Conservation (phyloP, 2,329 filamentous ascomycete species). For the Xylariales sp. region DNA sequence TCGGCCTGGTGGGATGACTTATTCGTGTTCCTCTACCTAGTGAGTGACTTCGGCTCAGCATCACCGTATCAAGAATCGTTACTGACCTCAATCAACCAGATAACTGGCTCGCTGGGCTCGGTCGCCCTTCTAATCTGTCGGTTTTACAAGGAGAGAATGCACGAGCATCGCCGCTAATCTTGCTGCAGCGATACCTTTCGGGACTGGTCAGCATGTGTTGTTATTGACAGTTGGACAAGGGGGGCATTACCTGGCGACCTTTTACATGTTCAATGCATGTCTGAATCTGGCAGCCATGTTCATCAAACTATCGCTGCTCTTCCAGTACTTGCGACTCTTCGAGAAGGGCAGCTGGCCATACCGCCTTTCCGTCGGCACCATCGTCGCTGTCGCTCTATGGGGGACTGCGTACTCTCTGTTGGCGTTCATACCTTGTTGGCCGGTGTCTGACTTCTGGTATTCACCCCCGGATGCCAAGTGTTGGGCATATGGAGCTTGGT, state of each 20-base stretch:
- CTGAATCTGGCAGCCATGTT: slow-evolving; percentile 22
- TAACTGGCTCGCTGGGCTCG: slow-evolving; percentile 22
- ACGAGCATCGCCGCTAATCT: not conserved
- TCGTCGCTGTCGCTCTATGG: slow-evolving; percentile 23
- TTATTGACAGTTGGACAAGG: slow-evolving; percentile 7
- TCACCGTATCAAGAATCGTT: no score
- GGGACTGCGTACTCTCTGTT: slow-evolving; percentile 24
- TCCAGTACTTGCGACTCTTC: slow-evolving; percentile 34
- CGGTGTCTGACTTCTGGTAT: slow-evolving; percentile 27
- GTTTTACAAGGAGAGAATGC: not conserved
- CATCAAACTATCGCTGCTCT: slow-evolving; percentile 32
- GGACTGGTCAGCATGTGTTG: slow-evolving; percentile 9
- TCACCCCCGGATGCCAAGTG: slow-evolving; percentile 10
- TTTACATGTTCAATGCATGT: slow-evolving; percentile 11
- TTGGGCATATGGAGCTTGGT: slow-evolving; percentile 18
- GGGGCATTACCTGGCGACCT: slow-evolving; percentile 5
- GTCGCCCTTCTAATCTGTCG: slow-evolving; percentile 19
- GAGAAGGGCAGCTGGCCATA: slow-evolving; percentile 15
- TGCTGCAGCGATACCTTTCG: slow-evolving; percentile 5
- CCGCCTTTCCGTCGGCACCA: slow-evolving; percentile 19
- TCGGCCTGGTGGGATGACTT: slow-evolving; percentile 31
- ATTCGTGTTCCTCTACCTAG: slow-evolving; percentile 28
- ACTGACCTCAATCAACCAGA: slow-evolving; percentile 12
- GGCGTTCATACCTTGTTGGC: slow-evolving; percentile 27
- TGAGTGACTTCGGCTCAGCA: slow-evolving; percentile 13